Base-by-base conservation (phyloP, 495 filamentous ascomycete genomes). In the Penicillium fimorum region DNA sequence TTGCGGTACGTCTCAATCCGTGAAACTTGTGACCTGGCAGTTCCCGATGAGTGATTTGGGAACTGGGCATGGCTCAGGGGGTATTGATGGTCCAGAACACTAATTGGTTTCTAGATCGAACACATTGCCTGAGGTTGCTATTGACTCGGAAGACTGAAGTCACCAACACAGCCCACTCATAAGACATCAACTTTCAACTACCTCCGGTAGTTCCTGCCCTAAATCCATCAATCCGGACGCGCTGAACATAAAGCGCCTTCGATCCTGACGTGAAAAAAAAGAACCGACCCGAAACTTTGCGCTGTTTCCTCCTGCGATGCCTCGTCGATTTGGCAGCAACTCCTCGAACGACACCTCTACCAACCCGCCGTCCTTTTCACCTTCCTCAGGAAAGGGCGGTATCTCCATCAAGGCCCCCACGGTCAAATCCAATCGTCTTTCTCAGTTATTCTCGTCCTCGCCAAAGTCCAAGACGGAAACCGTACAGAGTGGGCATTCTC, bases 351-450 rank as follows among this genome's bases (percentile, higher is more conserved):
- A 74, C 61, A 66, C 76, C 56, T 65, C 76, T 57, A 65, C 71
- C 50, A 75, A 67, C 63, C 64, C 74, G 35, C 65, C 78, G 50
- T 75, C 78, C 62, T 72, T 68, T 57, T 70, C 72, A 18, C 62
- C 80, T 55, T 64, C 77, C 50, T 67, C 72, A 54, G 80, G 79
- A 68, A 81, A 80, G 69, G 70, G 70, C 63, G 76, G 76, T 53
- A 68, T 70, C 57, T 62, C 71, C 55, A 70, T 71, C 55, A 76
- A 77, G 68, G 68, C 74, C 38, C 64, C 91, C 22, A 81, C 83
- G 22, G 80, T 86, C 55, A 92, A 89, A 73, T 69, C 82, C 51
- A 91, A 86, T 65, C 78, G 77, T 50, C 72, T 87, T 43, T 72
- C 73, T 58, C 79, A 80, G 48, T 75, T 87, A 58, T 87, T 87